A percentile compares a stretch with the other conserved stretches of the same genome.
Evolutionary conservation across 2,329 filamentous ascomycete genomes (phyloP).

Genomic region (Colletotrichum agaves): DNA sequence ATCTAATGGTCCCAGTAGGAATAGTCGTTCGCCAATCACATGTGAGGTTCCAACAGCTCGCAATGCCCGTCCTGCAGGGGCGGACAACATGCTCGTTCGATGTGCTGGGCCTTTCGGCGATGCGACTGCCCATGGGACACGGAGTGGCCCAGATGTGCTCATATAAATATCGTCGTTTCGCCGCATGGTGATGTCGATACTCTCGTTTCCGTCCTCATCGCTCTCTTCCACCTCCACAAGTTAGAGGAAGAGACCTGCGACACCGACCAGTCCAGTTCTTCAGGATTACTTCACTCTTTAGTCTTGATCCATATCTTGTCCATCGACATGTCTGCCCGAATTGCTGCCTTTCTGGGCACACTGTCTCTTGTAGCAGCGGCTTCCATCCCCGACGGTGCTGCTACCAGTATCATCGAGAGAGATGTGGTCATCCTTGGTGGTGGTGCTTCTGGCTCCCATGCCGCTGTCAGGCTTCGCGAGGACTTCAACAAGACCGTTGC

Average conservation of each 20-base stretch:
- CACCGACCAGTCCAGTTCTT: not conserved
- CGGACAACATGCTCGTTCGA: not conserved
- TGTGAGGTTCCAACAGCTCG: not conserved
- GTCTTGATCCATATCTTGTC: not conserved
- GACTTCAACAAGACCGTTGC: conserved; percentile 48
- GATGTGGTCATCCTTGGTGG: conserved; percentile 52
- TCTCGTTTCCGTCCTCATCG: not conserved
- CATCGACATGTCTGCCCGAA: not conserved
- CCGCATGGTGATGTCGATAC: not conserved
- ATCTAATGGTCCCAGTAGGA: not conserved
- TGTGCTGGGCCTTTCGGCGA: not conserved
- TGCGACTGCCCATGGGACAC: not conserved
- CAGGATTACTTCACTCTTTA: not conserved
- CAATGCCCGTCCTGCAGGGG: not conserved
- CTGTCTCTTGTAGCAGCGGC: not conserved
- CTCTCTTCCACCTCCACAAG: not conserved
- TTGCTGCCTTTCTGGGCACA: not conserved
- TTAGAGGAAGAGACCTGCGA: not conserved
- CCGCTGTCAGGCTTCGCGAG: conserved; percentile 49
- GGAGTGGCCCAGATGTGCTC: not conserved
- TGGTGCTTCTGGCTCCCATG: conserved; percentile 50
- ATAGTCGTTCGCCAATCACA: not conserved
- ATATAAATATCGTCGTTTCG: not conserved
- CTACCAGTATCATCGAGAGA: conserved; percentile 37
- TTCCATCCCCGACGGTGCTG: not conserved